Percentiles rank a stretch among this genome's conserved stretches.
These are phyloP conservation scores for Starmerella apis DNA, from an alignment of 805 yeast genomes.

Conservation along the genomic window DNA sequence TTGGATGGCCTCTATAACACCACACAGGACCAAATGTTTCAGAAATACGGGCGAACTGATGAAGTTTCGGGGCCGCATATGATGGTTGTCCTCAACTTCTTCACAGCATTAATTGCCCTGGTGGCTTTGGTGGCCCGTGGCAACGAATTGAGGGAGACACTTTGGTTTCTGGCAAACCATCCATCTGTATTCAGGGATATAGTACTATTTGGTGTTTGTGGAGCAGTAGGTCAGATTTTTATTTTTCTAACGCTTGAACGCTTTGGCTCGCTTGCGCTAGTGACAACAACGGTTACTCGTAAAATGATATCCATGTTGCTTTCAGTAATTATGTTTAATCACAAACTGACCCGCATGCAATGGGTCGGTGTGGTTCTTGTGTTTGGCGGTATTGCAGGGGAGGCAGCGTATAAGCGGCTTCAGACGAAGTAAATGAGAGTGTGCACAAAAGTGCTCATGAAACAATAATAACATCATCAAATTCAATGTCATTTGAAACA, in stretches of 20 bases:
- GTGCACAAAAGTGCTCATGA: too few relatives aligned
- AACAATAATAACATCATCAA: too few relatives aligned
- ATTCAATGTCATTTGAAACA: too few relatives aligned
- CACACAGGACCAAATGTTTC: constrained; percentile 78
- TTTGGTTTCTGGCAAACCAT: constrained; percentile 40
- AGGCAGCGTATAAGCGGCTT: constrained; percentile 45
- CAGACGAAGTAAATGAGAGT: not conserved
- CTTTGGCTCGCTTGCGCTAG: constrained; percentile 74
- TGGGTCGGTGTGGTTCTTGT: constrained; percentile 74
- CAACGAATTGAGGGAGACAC: constrained; percentile 42
- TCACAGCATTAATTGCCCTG: constrained; percentile 35
- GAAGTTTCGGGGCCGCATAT: constrained; percentile 71
- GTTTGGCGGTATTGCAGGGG: constrained; percentile 75
- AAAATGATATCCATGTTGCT: constrained; percentile 92
- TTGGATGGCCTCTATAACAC: constrained; percentile 90
- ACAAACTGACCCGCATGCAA: constrained; percentile 49
- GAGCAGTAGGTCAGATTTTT: constrained; percentile 90
- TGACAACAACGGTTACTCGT: constrained; percentile 91
- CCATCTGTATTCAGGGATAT: constrained; percentile 53
- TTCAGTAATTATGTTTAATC: constrained; percentile 82
- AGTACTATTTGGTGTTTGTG: constrained; percentile 58
- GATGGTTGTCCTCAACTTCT: constrained; percentile 59
- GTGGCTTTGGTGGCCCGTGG: constrained; percentile 37
- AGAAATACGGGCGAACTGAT: constrained; percentile 31
- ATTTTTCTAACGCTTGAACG: constrained; percentile 73